Evolutionary conservation across 2,329 filamentous ascomycete genomes (phyloP).

Genomic region (Thelonectria blattea): DNA sequence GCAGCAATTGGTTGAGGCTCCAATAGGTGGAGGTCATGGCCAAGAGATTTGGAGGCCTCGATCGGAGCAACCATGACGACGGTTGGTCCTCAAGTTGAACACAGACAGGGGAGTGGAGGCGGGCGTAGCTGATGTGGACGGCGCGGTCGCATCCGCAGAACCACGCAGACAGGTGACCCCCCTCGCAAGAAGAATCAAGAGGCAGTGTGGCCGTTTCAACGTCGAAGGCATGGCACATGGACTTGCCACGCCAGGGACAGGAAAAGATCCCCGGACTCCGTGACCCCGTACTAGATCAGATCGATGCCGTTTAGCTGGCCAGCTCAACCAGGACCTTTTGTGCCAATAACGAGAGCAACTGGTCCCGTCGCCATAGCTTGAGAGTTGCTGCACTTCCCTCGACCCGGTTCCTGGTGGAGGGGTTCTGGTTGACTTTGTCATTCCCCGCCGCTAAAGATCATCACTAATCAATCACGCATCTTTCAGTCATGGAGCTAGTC

Average conservation of each 20-base stretch:
- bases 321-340: slow-evolving; percentile 1
- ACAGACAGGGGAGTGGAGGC: background rate
- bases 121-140: background rate
- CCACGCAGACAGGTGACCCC: slow-evolving; percentile 17
- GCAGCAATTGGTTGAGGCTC: background rate
- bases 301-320: slow-evolving; percentile 5
- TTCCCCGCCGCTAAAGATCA: slow-evolving; percentile 30
- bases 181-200: background rate
- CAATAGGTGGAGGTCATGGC: background rate
- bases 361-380: background rate
- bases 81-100: background rate
- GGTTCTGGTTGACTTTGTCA: slow-evolving; percentile 32
- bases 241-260: background rate
- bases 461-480: slow-evolving; percentile 9
- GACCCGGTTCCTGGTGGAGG: slow-evolving; percentile 28
- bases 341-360: background rate
- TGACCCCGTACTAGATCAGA: slow-evolving; percentile 7
- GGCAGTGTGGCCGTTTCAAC: background rate
- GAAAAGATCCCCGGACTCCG: slow-evolving; percentile 5
- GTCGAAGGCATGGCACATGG: background rate
- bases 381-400: slow-evolving; percentile 27
- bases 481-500: slow-evolving; percentile 1
- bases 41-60: slow-evolving; percentile 15
- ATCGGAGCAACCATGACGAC: slow-evolving; percentile 3
- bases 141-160: slow-evolving; percentile 21